Percentiles rank a stretch among this genome's conserved stretches.
Conservation (phyloP, 352 stramenopile species). For the Chrysophaeum taylorii region DNA sequence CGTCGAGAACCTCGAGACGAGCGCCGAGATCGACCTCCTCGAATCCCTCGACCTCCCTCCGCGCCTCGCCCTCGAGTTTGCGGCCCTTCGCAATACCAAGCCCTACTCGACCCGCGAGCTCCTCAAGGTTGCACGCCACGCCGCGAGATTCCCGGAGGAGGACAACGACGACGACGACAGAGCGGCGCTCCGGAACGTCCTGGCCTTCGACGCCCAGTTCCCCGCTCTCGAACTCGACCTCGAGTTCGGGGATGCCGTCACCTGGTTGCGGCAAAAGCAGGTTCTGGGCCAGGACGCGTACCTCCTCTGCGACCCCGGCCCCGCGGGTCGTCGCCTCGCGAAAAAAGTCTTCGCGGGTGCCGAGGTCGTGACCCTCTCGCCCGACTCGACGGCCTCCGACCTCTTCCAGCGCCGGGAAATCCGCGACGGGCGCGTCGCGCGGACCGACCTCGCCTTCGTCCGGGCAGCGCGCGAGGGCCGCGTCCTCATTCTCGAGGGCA, state of each 20-base stretch:
- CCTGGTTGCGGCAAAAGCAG: too few species aligned
- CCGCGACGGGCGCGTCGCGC: constrained; percentile 50
- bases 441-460: constrained; percentile 78
- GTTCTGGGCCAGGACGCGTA: too few species aligned
- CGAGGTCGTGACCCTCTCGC: constrained; percentile 69
- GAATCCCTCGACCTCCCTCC: too few species aligned
- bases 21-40: too few species aligned
- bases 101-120: constrained; percentile 83
- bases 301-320: too few species aligned
- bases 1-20: constrained; percentile 58
- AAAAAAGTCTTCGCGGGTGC: too few species aligned
- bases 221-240: too few species aligned
- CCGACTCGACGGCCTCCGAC: constrained; percentile 76
- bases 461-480: constrained; percentile 76
- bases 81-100: constrained; percentile 80
- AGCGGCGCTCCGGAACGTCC: constrained; percentile 74
- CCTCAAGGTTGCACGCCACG: constrained; percentile 79
- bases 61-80: constrained; percentile 67
- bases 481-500: constrained; percentile 82
- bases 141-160: too few species aligned
- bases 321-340: too few species aligned
- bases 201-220: constrained; percentile 85
- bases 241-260: too few species aligned
- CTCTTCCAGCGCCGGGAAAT: constrained; percentile 49
- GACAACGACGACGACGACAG: constrained; percentile 79